Evolutionary conservation across 2,329 filamentous ascomycete genomes (phyloP).

Genomic region (Sclerotinia subarctica): DNA sequence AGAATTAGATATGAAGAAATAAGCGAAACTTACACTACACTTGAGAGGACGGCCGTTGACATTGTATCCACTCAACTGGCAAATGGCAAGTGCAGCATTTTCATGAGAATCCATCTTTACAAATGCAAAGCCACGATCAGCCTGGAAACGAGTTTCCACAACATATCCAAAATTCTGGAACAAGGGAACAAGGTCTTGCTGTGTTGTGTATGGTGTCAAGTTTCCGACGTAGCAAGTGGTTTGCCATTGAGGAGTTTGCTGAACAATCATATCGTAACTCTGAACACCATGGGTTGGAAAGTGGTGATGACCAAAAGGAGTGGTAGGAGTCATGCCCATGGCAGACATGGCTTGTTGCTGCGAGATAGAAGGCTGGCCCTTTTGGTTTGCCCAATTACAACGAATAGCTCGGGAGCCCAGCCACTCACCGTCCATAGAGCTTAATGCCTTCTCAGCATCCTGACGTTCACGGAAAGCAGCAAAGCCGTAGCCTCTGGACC

Average conservation of each 20-base stretch:
- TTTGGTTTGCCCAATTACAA: conserved; percentile 99
- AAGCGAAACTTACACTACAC: conserved; percentile 78
- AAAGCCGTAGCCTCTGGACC: conserved; percentile 95
- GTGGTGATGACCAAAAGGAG: conserved; percentile 93
- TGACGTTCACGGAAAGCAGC: conserved; percentile 92
- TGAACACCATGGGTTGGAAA: conserved; percentile 96
- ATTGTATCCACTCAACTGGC: conserved; percentile 95
- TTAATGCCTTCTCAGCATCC: conserved; percentile 93
- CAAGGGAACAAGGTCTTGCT: conserved; percentile 92
- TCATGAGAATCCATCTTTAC: conserved; percentile 99
- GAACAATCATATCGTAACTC: conserved; percentile 95
- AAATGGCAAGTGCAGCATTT: conserved; percentile 97
- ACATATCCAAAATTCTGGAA: conserved; percentile 99
- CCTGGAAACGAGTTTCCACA: conserved; percentile 95
- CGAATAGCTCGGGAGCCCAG: conserved; percentile 95
- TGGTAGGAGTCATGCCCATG: conserved; percentile 97
- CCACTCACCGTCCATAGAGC: conserved; percentile 99
- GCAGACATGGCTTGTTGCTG: conserved; percentile 96
- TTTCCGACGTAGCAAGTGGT: conserved; percentile 98
- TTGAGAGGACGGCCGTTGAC: conserved; percentile 96
- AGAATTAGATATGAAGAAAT: conserved; percentile 13
- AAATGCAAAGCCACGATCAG: conserved; percentile 95
- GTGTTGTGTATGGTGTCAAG: conserved; percentile 93
- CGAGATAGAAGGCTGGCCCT: conserved; percentile 97
- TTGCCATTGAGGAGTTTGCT: conserved; percentile 96